A percentile compares a stretch with the other conserved stretches of the same genome.
phyloP scores from a whole-genome alignment of 2,329 filamentous ascomycete genomes.

The Aspergillus viridinutans region DNA sequence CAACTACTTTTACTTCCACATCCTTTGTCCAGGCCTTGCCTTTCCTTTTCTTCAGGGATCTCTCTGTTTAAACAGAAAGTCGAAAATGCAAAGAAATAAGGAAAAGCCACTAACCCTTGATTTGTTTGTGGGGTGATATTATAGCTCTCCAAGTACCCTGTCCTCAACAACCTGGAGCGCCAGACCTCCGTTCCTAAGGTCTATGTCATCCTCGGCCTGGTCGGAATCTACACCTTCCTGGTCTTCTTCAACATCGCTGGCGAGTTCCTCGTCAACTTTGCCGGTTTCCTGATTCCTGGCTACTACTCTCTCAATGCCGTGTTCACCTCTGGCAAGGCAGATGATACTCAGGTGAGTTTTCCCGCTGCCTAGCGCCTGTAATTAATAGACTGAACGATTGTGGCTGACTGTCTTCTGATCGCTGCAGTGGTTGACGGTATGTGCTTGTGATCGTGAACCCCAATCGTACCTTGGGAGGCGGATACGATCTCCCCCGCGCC shows the following conservation, averaged over 20 bases:
- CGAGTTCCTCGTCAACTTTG: conserved; percentile 64
- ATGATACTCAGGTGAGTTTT: conserved; percentile 60
- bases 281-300: conserved; percentile 61
- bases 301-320: conserved; percentile 64
- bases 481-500: conserved; percentile 5
- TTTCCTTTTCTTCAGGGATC: neutral
- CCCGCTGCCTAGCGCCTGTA: neutral
- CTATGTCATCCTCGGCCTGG: conserved; percentile 62
- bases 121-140: neutral
- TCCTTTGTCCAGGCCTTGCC: neutral
- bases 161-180: conserved; percentile 65
- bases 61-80: neutral
- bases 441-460: conserved; percentile 23
- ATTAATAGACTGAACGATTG: neutral
- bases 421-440: conserved; percentile 57
- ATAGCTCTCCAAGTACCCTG: conserved; percentile 63
- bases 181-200: conserved; percentile 66
- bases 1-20: neutral
- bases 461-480: neutral
- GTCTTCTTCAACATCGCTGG: conserved; percentile 69
- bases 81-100: neutral
- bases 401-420: conserved; percentile 8
- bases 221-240: conserved; percentile 64
- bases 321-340: conserved; percentile 56
- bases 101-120: neutral